Evolutionary conservation across 2,329 filamentous ascomycete species (phyloP).

Genomic region (Phaeosphaeriaceae sp.): DNA sequence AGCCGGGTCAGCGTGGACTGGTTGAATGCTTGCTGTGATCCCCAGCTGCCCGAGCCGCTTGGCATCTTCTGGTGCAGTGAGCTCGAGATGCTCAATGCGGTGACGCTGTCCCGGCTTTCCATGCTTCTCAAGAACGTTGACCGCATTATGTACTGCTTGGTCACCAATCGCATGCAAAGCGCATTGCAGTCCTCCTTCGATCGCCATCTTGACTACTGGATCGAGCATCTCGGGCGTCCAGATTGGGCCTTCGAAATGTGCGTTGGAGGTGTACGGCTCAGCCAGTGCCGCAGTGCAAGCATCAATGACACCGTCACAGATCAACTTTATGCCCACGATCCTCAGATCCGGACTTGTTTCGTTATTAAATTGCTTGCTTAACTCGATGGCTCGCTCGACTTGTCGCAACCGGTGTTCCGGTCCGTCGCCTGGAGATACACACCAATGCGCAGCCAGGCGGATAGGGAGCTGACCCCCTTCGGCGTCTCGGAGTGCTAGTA

Average conservation of each 20-base stretch:
- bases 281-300: constrained; percentile 68
- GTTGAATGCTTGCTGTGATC: constrained; percentile 88
- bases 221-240: constrained; percentile 63
- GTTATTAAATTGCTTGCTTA: constrained; percentile 55
- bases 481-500: constrained; percentile 50
- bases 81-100: constrained; percentile 70
- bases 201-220: constrained; percentile 62
- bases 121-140: constrained; percentile 60
- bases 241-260: constrained; percentile 57
- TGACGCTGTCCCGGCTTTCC: constrained; percentile 60
- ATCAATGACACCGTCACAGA: constrained; percentile 70
- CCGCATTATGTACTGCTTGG: constrained; percentile 62
- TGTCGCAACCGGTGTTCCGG: constrained; percentile 57
- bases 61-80: constrained; percentile 63
- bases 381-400: constrained; percentile 60
- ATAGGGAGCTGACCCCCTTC: constrained; percentile 50
- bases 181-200: constrained; percentile 63
- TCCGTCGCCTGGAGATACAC: constrained; percentile 57
- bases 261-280: constrained; percentile 63
- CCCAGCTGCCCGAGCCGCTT: constrained; percentile 63
- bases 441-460: constrained; percentile 64
- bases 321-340: constrained; percentile 69
- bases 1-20: constrained; percentile 84
- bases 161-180: constrained; percentile 73
- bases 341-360: constrained; percentile 56